A percentile compares a stretch with the other conserved stretches of the same genome.
These are phyloP conservation scores for Pterocarpus macrocarpus DNA, from an alignment of 306 rosid genomes.

Conservation along the genomic window DNA sequence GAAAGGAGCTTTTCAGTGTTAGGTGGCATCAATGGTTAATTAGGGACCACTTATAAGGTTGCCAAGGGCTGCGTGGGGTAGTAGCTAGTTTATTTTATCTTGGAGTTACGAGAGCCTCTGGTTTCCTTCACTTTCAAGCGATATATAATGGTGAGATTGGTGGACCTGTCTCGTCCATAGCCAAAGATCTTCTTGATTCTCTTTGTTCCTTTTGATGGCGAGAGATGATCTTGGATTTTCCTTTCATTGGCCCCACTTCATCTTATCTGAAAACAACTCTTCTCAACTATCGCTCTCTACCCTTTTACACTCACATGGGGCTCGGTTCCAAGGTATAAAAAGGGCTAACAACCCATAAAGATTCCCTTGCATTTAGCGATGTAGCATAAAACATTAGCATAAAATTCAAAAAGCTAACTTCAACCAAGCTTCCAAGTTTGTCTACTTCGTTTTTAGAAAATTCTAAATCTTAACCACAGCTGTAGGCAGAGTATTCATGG, in stretches of 20 bases:
- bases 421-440: not conserved
- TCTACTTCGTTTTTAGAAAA: not conserved
- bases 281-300: slow-evolving; percentile 35
- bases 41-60: slow-evolving; percentile 58
- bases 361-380: slow-evolving; percentile 23
- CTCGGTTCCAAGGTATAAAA: slow-evolving; percentile 2
- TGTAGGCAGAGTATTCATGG: not conserved
- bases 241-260: slow-evolving; percentile 60
- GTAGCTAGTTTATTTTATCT: slow-evolving; percentile 41
- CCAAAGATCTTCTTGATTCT: slow-evolving; percentile 66
- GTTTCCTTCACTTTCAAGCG: slow-evolving; percentile 57
- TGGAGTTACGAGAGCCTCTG: slow-evolving; percentile 48
- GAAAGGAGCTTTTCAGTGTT: slow-evolving; percentile 49
- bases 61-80: slow-evolving; percentile 37
- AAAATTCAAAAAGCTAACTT: slow-evolving; percentile 8
- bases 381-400: not conserved
- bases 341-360: not conserved
- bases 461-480: not conserved
- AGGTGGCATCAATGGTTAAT: slow-evolving; percentile 41
- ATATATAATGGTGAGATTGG: slow-evolving; percentile 50
- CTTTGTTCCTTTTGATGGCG: slow-evolving; percentile 56
- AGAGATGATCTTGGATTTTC: slow-evolving; percentile 57
- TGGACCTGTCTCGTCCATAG: slow-evolving; percentile 59
- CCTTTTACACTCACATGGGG: slow-evolving; percentile 48
- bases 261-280: slow-evolving; percentile 25